Evolutionary conservation across 1,139 yeast genomes (phyloP).

Genomic region (Lizanozyma gosingica): DNA sequence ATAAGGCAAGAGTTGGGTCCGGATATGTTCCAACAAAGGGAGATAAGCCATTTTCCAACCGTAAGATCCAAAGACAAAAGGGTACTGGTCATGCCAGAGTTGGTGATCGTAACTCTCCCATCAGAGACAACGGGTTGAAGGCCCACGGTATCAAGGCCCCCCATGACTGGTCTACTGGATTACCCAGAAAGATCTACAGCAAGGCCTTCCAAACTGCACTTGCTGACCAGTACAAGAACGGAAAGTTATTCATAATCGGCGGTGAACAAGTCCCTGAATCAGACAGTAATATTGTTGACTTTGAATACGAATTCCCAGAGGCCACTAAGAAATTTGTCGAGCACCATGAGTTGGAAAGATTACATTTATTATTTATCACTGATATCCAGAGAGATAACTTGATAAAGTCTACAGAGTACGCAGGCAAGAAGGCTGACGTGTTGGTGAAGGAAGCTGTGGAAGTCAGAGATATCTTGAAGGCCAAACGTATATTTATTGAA

Average conservation of each 20-base stretch:
- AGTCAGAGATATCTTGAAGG: conserved; percentile 77
- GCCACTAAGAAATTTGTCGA: conserved; percentile 54
- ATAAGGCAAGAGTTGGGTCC: conserved; percentile 81
- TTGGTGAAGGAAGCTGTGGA: conserved; percentile 71
- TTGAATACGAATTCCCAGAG: conserved; percentile 35
- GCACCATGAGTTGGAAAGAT: conserved; percentile 43
- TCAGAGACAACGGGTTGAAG: conserved; percentile 79
- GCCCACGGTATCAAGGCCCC: conserved; percentile 91
- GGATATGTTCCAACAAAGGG: conserved; percentile 80
- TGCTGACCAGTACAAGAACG: conserved; percentile 69
- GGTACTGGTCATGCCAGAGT: conserved; percentile 94
- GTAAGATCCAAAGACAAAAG: conserved; percentile 80
- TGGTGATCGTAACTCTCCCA: conserved; percentile 95
- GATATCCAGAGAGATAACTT: conserved; percentile 45
- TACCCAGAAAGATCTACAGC: conserved; percentile 67
- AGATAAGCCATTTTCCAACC: conserved; percentile 79
- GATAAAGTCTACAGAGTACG: conserved; percentile 39
- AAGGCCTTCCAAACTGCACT: conserved; percentile 75
- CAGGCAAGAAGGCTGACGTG: conserved; percentile 49
- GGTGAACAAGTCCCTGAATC: conserved; percentile 21
- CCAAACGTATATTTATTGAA: conserved; percentile 71
- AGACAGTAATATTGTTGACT: conserved; percentile 31
- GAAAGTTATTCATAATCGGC: conserved; percentile 65
- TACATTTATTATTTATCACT: conserved; percentile 62
- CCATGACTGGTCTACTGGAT: conserved; percentile 78